These are phyloP conservation scores for Fusarium sp. DNA, from an alignment of 2,329 filamentous ascomycete species.

Conservation along the genomic window DNA sequence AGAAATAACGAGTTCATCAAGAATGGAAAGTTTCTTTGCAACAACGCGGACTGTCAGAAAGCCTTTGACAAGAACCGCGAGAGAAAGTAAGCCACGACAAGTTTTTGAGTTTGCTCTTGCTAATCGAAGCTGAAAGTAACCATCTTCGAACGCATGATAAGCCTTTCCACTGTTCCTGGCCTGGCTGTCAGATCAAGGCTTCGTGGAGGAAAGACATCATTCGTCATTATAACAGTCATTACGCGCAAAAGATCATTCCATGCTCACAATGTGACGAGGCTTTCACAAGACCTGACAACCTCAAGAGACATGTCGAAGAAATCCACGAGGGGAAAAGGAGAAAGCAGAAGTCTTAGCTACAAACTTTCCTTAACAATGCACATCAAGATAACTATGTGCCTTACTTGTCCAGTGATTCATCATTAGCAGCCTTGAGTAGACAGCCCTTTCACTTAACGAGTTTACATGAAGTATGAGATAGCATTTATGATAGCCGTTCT, in stretches of 20 bases:
- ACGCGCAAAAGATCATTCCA: not conserved
- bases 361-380: not conserved
- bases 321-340: constrained; percentile 6
- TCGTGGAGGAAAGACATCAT: constrained; percentile 21
- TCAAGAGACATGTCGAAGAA: constrained; percentile 14
- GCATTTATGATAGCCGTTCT: too few species aligned
- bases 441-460: not conserved
- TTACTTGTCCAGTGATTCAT: not conserved
- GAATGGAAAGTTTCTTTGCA: constrained; percentile 23
- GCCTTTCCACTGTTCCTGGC: constrained; percentile 25
- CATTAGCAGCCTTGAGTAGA: not conserved
- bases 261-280: not conserved
- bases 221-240: constrained; percentile 17
- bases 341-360: not conserved
- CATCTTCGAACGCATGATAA: constrained; percentile 31
- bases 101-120: not conserved
- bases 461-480: not conserved
- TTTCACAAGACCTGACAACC: constrained; percentile 9
- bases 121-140: constrained; percentile 14
- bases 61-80: constrained; percentile 1
- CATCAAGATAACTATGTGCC: not conserved
- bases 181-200: not conserved
- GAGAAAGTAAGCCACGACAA: constrained; percentile 18
- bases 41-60: not conserved
- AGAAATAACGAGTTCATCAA: constrained; percentile 21